Percentiles rank a stretch among this genome's conserved stretches.
phyloP scores from a whole-genome alignment of 768 basidiomycete species.

The Suillus placidus region DNA sequence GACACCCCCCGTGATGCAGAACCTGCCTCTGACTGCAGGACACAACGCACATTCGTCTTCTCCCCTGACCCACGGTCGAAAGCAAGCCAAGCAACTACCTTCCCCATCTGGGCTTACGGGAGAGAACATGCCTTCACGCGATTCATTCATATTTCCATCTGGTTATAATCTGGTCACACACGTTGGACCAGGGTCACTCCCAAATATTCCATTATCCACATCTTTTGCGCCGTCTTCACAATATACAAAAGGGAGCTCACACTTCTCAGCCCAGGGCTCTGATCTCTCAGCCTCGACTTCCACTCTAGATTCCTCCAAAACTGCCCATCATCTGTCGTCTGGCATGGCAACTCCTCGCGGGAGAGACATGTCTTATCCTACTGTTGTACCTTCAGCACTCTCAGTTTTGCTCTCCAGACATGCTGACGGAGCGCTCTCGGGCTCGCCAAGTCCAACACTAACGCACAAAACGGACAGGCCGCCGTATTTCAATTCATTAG shows the following conservation, averaged over 20 bases:
- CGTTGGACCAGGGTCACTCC: slow-evolving; percentile 4
- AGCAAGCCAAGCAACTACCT: no score
- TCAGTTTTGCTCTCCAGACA: slow-evolving; percentile 39
- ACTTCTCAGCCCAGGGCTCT: slow-evolving; percentile 20
- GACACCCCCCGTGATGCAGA: background rate
- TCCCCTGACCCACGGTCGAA: background rate
- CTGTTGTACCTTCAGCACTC: slow-evolving; percentile 33
- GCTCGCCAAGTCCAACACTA: slow-evolving; percentile 7
- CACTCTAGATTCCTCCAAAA: slow-evolving; percentile 26
- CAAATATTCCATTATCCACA: slow-evolving; percentile 18
- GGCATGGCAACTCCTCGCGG: slow-evolving; percentile 24
- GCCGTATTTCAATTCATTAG: slow-evolving; percentile 7
- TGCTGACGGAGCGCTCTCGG: slow-evolving; percentile 3
- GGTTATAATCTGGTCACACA: slow-evolving; percentile 22
- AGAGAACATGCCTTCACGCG: slow-evolving; percentile 21
- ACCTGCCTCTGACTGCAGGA: background rate
- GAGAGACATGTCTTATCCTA: slow-evolving; percentile 23
- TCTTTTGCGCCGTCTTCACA: slow-evolving; percentile 28
- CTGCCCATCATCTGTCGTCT: slow-evolving; percentile 7
- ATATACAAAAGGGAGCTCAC: slow-evolving; percentile 28
- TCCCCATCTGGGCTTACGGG: background rate
- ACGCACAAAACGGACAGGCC: slow-evolving; percentile 17
- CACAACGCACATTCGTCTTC: background rate
- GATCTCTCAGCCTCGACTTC: slow-evolving; percentile 35
- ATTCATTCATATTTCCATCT: slow-evolving; percentile 45